Conservation (phyloP, 176 grass and related monocot species). For the Oryza coarctata region DNA sequence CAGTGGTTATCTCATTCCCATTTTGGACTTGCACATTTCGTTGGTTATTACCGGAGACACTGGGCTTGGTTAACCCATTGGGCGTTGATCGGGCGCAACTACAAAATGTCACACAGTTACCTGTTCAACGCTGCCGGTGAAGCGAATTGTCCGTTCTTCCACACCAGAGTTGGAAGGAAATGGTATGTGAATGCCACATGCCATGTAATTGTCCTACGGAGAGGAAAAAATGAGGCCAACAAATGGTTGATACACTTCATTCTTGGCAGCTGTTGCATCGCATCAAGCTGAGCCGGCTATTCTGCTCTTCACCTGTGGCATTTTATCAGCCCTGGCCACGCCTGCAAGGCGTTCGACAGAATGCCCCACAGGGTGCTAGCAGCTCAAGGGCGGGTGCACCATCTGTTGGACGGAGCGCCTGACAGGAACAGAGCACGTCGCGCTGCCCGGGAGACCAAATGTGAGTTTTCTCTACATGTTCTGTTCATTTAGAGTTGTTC, state of each 20-base stretch:
- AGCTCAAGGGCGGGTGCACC: neutral
- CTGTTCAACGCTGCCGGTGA: neutral
- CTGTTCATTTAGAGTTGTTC: neutral
- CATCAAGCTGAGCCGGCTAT: neutral
- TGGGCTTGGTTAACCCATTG: too few relatives aligned
- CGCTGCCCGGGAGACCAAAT: neutral
- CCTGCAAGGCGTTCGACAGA: slow-evolving; percentile 24
- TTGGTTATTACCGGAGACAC: too few relatives aligned
- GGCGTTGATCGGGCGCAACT: neutral
- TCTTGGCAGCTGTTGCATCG: neutral
- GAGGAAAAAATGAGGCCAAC: neutral
- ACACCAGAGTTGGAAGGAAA: neutral
- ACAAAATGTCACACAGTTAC: neutral
- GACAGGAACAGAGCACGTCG: neutral
- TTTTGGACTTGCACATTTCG: too few relatives aligned
- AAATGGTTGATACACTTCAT: neutral
- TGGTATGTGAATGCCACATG: neutral
- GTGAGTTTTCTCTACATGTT: neutral
- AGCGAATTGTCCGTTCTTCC: neutral
- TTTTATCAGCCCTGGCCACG: neutral
- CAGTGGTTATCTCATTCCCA: too few relatives aligned
- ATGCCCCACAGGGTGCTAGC: neutral
- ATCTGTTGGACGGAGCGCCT: neutral
- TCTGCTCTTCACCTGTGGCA: neutral
- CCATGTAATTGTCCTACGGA: too few relatives aligned